A percentile compares a stretch with the other conserved stretches of the same genome.
These are phyloP conservation scores for Tolypocladium inflatum DNA, from an alignment of 2,329 filamentous ascomycete genomes.

Conservation along the genomic window DNA sequence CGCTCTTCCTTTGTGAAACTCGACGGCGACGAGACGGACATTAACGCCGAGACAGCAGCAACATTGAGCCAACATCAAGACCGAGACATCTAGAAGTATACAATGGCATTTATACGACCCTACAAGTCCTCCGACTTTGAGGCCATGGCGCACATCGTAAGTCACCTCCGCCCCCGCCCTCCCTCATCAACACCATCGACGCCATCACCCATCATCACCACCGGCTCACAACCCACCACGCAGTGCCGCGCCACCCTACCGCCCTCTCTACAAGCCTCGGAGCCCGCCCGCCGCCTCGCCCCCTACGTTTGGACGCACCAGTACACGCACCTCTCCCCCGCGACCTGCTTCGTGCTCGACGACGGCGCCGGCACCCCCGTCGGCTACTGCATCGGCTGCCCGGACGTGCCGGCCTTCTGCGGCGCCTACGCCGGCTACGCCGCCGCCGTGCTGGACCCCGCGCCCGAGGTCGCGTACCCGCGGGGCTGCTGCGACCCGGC, in stretches of 20 bases:
- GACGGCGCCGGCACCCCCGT: constrained; percentile 33
- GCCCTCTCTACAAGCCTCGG: constrained; percentile 26
- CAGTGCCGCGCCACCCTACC: constrained; percentile 40
- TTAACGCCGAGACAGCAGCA: neutral
- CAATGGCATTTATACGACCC: constrained; percentile 36
- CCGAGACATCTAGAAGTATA: too few relatives aligned
- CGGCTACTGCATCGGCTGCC: constrained; percentile 39
- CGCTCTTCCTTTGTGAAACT: neutral
- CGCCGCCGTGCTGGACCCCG: constrained; percentile 20
- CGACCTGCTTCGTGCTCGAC: constrained; percentile 37
- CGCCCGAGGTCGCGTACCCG: constrained; percentile 12
- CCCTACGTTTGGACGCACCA: constrained; percentile 44
- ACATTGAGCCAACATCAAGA: neutral
- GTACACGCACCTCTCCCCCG: constrained; percentile 35
- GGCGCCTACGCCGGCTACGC: constrained; percentile 27
- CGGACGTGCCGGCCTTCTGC: constrained; percentile 31
- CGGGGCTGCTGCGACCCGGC: constrained; percentile 13
- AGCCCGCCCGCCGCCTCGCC: constrained; percentile 24
- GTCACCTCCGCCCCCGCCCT: neutral
- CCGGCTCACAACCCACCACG: neutral
- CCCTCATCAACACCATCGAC: neutral
- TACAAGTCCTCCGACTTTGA: constrained; percentile 30
- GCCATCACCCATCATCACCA: neutral
- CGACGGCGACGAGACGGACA: neutral
- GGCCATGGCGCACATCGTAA: constrained; percentile 30